Percentiles rank a stretch among this genome's conserved stretches.
phyloP scores from a whole-genome alignment of 352 stramenopile species.

The Globisporangium iwayamae region DNA sequence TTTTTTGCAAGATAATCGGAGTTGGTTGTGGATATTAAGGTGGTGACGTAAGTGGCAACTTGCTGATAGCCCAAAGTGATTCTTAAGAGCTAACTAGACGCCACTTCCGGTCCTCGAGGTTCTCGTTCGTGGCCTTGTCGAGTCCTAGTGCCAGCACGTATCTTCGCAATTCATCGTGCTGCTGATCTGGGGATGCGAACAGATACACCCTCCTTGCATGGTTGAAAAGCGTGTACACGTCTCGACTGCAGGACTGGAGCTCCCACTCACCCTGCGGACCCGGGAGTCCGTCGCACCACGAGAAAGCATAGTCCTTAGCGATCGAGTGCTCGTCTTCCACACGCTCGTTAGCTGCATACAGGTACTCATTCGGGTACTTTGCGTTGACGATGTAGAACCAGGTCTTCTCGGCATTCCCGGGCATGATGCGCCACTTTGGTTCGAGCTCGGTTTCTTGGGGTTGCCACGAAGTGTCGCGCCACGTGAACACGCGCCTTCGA shows the following conservation, averaged over 20 bases:
- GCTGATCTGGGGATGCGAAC: slow-evolving; percentile 1
- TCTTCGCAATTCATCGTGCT: neutral
- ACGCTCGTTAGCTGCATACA: neutral
- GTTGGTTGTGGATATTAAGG: no score
- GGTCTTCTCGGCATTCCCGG: slow-evolving; percentile 8
- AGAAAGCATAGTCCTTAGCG: slow-evolving; percentile 2
- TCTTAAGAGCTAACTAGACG: neutral
- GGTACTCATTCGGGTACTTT: slow-evolving; percentile 6
- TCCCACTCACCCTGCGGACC: slow-evolving; percentile 6
- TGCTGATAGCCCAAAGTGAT: neutral
- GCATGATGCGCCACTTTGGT: slow-evolving; percentile 2
- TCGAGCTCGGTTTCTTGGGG: neutral
- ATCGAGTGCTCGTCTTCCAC: neutral
- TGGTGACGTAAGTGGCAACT: no score
- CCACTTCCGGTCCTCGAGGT: neutral
- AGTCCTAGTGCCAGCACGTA: neutral
- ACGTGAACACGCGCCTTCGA: slow-evolving; percentile 5
- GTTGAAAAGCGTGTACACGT: slow-evolving; percentile 8
- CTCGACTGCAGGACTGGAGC: slow-evolving; percentile 1
- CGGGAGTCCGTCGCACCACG: neutral
- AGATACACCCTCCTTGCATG: slow-evolving; percentile 2
- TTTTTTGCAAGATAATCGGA: no score
- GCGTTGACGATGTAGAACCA: slow-evolving; percentile 13
- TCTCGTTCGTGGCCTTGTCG: slow-evolving; percentile 1
- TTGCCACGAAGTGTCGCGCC: neutral